These are phyloP conservation scores for Fusarium sp. DNA, from an alignment of 2,329 filamentous ascomycete genomes.

Conservation along the genomic window DNA sequence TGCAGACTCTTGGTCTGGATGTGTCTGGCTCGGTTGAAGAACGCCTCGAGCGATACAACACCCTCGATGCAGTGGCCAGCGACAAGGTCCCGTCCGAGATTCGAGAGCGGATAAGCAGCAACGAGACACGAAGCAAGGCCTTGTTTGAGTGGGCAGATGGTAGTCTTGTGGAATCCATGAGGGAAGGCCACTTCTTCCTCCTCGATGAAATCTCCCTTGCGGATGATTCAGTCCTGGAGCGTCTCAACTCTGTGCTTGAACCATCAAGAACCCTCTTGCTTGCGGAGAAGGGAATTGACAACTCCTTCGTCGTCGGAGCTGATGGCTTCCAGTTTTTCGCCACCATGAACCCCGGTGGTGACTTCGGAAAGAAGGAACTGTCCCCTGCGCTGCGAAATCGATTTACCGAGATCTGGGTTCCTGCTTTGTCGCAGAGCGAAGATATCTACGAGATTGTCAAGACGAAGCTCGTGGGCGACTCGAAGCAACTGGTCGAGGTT, in stretches of 20 bases:
- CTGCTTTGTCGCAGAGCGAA: slow-evolving; percentile 80
- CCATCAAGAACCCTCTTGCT: slow-evolving; percentile 84
- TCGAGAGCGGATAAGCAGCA: slow-evolving; percentile 55
- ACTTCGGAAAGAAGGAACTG: slow-evolving; percentile 97
- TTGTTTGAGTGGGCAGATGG: slow-evolving; percentile 98
- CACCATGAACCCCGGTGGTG: slow-evolving; percentile 98
- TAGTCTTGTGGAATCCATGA: slow-evolving; percentile 93
- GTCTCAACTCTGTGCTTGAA: slow-evolving; percentile 95
- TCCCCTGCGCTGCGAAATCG: slow-evolving; percentile 94
- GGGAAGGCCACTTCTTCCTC: slow-evolving; percentile 85
- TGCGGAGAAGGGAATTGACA: slow-evolving; percentile 88
- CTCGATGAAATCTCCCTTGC: slow-evolving; percentile 98
- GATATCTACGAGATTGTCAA: slow-evolving; percentile 88
- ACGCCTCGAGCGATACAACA: slow-evolving; percentile 65
- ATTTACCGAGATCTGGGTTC: slow-evolving; percentile 99
- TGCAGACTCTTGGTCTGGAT: slow-evolving; percentile 54
- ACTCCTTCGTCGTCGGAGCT: slow-evolving; percentile 78
- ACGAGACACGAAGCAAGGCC: slow-evolving; percentile 73
- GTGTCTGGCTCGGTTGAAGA: slow-evolving; percentile 58
- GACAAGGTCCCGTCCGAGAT: slow-evolving; percentile 58
- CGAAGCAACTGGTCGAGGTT: slow-evolving; percentile 65
- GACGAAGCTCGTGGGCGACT: slow-evolving; percentile 70
- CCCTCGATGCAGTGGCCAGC: slow-evolving; percentile 55
- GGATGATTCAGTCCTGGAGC: slow-evolving; percentile 95
- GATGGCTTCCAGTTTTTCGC: slow-evolving; percentile 94